These are phyloP conservation scores for Ceratobasidium sp. DNA, from an alignment of 1,284 basidiomycete genomes.

Conservation along the genomic window DNA sequence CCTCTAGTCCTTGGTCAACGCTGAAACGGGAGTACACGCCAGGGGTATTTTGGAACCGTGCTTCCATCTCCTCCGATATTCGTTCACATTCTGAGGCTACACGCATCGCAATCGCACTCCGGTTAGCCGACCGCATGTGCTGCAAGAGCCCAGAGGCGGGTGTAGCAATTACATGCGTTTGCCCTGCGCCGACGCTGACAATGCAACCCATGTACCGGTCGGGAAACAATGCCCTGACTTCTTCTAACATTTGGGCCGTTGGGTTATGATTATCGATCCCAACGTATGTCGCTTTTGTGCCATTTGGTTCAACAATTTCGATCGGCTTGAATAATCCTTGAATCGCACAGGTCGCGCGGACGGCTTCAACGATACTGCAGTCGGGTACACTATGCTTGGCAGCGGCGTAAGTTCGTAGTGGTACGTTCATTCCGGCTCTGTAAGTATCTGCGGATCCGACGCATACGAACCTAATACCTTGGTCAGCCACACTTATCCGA, in stretches of 20 bases:
- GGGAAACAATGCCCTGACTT: not conserved
- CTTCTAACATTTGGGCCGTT: not conserved
- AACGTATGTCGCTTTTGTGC: not conserved
- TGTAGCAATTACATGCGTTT: not conserved
- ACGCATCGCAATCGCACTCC: too few relatives aligned
- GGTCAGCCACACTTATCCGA: too few relatives aligned
- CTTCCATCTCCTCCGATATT: conserved; percentile 12
- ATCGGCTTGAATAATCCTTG: not conserved
- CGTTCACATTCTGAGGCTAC: conserved; percentile 10
- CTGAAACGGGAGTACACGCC: conserved; percentile 14
- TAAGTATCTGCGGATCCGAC: not conserved
- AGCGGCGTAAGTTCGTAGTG: conserved; percentile 15
- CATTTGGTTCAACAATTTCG: not conserved
- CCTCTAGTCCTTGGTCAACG: conserved; percentile 18
- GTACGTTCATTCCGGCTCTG: not conserved
- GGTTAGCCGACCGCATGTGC: too few relatives aligned
- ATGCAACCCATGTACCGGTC: not conserved
- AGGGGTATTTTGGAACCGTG: not conserved
- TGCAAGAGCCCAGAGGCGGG: not conserved
- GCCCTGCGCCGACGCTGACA: conserved; percentile 2
- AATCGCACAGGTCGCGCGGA: conserved; percentile 10
- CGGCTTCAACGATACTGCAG: conserved; percentile 3
- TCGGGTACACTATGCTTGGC: not conserved
- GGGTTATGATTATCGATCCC: not conserved
- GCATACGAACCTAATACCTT: conserved; percentile 32